phyloP scores from a whole-genome alignment of 495 filamentous ascomycete genomes.

The Polyplosphaeria fusca region DNA sequence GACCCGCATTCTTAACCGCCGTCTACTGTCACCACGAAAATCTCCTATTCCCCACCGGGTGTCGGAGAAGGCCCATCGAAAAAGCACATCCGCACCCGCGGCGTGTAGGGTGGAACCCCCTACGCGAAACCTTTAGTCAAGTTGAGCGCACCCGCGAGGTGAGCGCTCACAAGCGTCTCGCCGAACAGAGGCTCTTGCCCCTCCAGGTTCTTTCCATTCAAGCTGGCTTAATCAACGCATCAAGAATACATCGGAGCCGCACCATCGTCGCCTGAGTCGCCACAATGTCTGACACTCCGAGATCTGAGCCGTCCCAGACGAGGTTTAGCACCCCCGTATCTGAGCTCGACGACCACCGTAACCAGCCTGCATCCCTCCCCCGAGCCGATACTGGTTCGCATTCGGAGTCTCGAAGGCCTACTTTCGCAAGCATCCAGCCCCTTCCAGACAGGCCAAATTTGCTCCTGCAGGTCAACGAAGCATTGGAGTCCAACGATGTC shows the following conservation, averaged over 20 bases:
- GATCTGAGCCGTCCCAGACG: slow-evolving; percentile 57
- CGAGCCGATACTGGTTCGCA: slow-evolving; percentile 52
- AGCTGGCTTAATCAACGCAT: slow-evolving; percentile 16
- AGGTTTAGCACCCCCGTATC: slow-evolving; percentile 75
- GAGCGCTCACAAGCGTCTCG: slow-evolving; percentile 44
- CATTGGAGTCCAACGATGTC: slow-evolving; percentile 49
- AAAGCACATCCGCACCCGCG: slow-evolving; percentile 40
- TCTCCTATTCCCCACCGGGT: slow-evolving; percentile 5
- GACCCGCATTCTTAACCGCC: neutral
- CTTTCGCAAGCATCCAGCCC: slow-evolving; percentile 42
- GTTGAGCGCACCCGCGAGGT: slow-evolving; percentile 38
- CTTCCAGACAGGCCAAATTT: slow-evolving; percentile 43
- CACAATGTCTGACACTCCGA: slow-evolving; percentile 54
- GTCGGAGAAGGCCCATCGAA: slow-evolving; percentile 1
- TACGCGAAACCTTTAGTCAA: slow-evolving; percentile 43
- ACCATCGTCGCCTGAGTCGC: slow-evolving; percentile 9
- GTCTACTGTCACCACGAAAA: slow-evolving; percentile 1
- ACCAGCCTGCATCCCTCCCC: slow-evolving; percentile 67
- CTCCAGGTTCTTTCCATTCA: slow-evolving; percentile 28
- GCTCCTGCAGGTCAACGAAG: slow-evolving; percentile 47
- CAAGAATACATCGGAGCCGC: neutral
- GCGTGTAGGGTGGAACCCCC: slow-evolving; percentile 45
- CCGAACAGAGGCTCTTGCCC: slow-evolving; percentile 24
- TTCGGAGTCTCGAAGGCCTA: slow-evolving; percentile 36
- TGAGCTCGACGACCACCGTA: slow-evolving; percentile 89